Conservation (phyloP, 179 eudicot species). For the Beta lomatogona region DNA sequence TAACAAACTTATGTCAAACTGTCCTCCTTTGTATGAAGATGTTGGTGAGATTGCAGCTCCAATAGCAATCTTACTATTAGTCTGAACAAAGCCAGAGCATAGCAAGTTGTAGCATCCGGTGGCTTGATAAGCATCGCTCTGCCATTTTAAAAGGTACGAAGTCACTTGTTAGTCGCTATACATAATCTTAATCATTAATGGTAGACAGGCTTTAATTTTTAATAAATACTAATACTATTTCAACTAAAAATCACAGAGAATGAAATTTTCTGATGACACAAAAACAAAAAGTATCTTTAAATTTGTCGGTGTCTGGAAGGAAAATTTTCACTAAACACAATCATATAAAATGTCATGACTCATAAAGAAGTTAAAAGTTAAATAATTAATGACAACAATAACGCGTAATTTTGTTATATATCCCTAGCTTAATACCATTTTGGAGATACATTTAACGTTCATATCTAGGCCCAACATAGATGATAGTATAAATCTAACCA, state of each 20-base stretch:
- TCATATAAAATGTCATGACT: too few relatives aligned
- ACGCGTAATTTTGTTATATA: too few relatives aligned
- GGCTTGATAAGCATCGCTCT: conserved; percentile 67
- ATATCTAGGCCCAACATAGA: too few relatives aligned
- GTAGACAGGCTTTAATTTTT: not conserved
- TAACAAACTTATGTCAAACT: conserved; percentile 60
- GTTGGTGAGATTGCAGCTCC: conserved; percentile 72
- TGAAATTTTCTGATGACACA: not conserved
- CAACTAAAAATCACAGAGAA: not conserved
- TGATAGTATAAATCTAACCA: too few relatives aligned
- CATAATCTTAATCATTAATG: not conserved
- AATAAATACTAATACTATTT: not conserved
- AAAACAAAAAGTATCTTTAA: not conserved
- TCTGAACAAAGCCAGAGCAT: conserved; percentile 70
- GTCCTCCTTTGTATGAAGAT: conserved; percentile 55
- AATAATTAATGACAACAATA: too few relatives aligned
- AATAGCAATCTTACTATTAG: conserved; percentile 56
- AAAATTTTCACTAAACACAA: not conserved
- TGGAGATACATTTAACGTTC: too few relatives aligned
- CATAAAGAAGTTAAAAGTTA: too few relatives aligned
- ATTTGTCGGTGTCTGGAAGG: not conserved
- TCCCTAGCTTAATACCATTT: too few relatives aligned
- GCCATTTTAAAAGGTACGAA: not conserved
- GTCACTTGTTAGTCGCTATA: not conserved
- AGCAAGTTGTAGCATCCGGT: conserved; percentile 74